Evolutionary conservation across 768 basidiomycete genomes (phyloP).

Genomic region (Boletus reticulatus): DNA sequence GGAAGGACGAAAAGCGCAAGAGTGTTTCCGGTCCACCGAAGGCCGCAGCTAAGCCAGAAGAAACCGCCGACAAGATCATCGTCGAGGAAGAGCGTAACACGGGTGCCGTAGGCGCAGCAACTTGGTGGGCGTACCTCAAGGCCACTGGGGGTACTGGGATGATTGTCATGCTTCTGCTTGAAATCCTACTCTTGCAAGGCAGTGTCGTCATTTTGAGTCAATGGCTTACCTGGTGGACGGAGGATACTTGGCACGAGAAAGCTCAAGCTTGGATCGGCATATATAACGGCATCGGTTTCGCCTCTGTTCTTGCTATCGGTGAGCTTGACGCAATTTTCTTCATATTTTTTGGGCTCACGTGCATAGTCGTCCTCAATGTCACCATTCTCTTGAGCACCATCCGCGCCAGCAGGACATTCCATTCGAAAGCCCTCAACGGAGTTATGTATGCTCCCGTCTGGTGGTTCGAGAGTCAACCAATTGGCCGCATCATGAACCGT

Average conservation of each 20-base stretch:
- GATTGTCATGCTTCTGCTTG: slow-evolving; percentile 17
- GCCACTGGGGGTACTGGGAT: slow-evolving; percentile 25
- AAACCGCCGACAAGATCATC: slow-evolving; percentile 16
- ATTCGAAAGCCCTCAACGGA: slow-evolving; percentile 22
- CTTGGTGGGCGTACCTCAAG: slow-evolving; percentile 33
- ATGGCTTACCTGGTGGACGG: slow-evolving; percentile 33
- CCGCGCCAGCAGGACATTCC: slow-evolving; percentile 27
- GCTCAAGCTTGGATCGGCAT: slow-evolving; percentile 28
- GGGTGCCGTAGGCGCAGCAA: slow-evolving; percentile 23
- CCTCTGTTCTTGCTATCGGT: slow-evolving; percentile 19
- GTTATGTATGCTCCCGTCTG: slow-evolving; percentile 27
- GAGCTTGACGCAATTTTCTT: not conserved
- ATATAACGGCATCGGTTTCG: slow-evolving; percentile 27
- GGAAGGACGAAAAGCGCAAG: slow-evolving; percentile 22
- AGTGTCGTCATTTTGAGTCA: slow-evolving; percentile 25
- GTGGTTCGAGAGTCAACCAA: slow-evolving; percentile 35
- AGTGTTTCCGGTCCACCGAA: slow-evolving; percentile 11
- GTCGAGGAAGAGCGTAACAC: slow-evolving; percentile 23
- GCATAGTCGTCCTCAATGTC: slow-evolving; percentile 24
- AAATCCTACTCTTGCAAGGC: slow-evolving; percentile 24
- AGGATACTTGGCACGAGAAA: slow-evolving; percentile 23
- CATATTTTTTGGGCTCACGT: not conserved
- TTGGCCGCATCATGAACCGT: slow-evolving; percentile 47
- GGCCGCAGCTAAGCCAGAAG: slow-evolving; percentile 7
- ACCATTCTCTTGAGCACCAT: slow-evolving; percentile 26